Percentiles rank a stretch among this genome's conserved stretches.
phyloP scores from a whole-genome alignment of 495 filamentous ascomycete genomes.

The Neurospora sp. region DNA sequence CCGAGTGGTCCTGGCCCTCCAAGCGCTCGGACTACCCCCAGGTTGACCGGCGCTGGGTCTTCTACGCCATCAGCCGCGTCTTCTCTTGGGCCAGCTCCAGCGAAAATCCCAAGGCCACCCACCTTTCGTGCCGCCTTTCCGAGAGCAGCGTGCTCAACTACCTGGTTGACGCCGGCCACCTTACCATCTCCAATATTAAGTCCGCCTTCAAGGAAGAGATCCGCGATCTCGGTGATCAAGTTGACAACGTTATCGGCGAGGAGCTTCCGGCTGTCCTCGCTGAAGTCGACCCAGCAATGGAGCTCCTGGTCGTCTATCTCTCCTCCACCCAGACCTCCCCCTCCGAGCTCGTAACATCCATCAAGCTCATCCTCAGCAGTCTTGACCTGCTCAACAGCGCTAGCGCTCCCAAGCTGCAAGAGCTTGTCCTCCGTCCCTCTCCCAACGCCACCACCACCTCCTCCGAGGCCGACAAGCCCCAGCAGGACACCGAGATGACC shows the following conservation, averaged over 20 bases:
- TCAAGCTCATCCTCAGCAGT: conserved; percentile 41
- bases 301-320: conserved; percentile 47
- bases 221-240: conserved; percentile 20
- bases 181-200: conserved; percentile 52
- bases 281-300: conserved; percentile 49
- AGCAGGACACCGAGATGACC: conserved; percentile 13
- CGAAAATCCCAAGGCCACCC: conserved; percentile 16
- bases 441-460: neutral
- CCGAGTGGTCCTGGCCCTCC: conserved; percentile 32
- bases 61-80: conserved; percentile 40
- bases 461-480: neutral
- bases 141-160: conserved; percentile 46
- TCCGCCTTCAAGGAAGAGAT: conserved; percentile 46
- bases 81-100: conserved; percentile 31
- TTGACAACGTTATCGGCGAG: conserved; percentile 37
- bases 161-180: conserved; percentile 51
- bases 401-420: conserved; percentile 17
- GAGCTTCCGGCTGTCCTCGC: conserved; percentile 50
- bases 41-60: conserved; percentile 41
- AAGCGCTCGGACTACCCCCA: conserved; percentile 29
- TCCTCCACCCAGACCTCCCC: conserved; percentile 37
- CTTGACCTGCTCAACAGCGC: conserved; percentile 35
- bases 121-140: conserved; percentile 43
- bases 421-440: conserved; percentile 1
- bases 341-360: conserved; percentile 35